phyloP scores from a whole-genome alignment of 176 grass and related monocot genomes.

The Urochloa ruziziensis region DNA sequence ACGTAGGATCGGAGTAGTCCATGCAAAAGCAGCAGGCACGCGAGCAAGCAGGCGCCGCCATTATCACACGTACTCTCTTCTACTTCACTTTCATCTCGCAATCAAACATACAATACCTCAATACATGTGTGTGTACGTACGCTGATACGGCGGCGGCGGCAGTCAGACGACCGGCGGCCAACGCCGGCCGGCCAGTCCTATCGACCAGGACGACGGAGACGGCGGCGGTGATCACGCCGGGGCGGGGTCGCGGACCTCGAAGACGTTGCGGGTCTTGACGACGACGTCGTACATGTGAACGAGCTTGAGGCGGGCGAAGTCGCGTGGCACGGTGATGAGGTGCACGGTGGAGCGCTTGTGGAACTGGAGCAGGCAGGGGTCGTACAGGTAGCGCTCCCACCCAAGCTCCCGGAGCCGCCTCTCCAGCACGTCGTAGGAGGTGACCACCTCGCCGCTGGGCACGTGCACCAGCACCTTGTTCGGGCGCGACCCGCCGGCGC shows the following conservation, averaged over 20 bases:
- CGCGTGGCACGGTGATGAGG: slow-evolving; percentile 74
- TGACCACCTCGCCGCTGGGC: slow-evolving; percentile 68
- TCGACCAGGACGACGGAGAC: no score
- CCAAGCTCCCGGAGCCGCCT: slow-evolving; percentile 54
- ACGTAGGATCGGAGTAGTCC: not conserved
- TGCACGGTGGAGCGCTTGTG: slow-evolving; percentile 76
- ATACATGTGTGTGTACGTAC: not conserved
- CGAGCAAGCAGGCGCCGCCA: not conserved
- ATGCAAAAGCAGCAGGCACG: not conserved
- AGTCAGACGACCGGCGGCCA: not conserved
- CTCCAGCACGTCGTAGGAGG: slow-evolving; percentile 68
- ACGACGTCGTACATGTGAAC: slow-evolving; percentile 92
- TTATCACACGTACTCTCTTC: not conserved
- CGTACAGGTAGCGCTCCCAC: slow-evolving; percentile 69
- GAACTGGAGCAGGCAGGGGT: slow-evolving; percentile 76
- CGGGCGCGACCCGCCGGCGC: not conserved
- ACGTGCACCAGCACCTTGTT: slow-evolving; percentile 66
- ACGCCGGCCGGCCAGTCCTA: not conserved
- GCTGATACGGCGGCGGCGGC: not conserved
- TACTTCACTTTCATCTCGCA: not conserved
- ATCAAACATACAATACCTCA: slow-evolving; percentile 19
- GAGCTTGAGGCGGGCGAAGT: slow-evolving; percentile 64
- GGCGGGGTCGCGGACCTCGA: slow-evolving; percentile 69
- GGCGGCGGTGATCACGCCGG: not conserved
- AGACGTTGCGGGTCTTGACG: slow-evolving; percentile 82